Percentiles rank a stretch among this genome's conserved stretches.
Evolutionary conservation across 2,329 filamentous ascomycete species (phyloP).

Genomic region (Phymatotrichopsis omnivora): DNA sequence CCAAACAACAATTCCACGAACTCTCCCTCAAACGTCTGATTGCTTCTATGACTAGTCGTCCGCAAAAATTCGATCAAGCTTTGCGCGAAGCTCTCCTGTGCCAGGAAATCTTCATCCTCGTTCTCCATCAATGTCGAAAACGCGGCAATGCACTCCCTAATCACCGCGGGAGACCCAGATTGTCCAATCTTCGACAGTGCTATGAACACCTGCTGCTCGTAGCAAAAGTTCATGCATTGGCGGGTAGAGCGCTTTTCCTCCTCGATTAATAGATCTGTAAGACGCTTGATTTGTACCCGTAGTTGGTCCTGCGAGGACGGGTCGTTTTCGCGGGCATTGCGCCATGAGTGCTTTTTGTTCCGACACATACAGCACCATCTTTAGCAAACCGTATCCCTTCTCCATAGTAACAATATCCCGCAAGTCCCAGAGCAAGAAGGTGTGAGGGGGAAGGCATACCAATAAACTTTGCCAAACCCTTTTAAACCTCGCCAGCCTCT

Average conservation of each 20-base stretch:
- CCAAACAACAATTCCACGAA: constrained; percentile 92
- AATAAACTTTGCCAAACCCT: constrained; percentile 30
- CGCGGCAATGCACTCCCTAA: constrained; percentile 72
- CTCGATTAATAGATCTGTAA: constrained; percentile 30
- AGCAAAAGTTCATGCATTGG: constrained; percentile 79
- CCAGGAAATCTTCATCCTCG: constrained; percentile 89
- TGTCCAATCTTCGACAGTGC: constrained; percentile 82
- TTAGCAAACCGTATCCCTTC: constrained; percentile 14
- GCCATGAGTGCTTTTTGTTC: constrained; percentile 29
- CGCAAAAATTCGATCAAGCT: constrained; percentile 80
- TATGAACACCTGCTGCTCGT: constrained; percentile 78
- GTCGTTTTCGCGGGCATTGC: constrained; percentile 30
- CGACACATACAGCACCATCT: constrained; percentile 9
- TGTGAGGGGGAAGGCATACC: constrained; percentile 18
- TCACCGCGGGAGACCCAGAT: constrained; percentile 72
- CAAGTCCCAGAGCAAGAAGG: constrained; percentile 4
- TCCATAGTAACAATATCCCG: constrained; percentile 9
- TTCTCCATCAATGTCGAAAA: constrained; percentile 91
- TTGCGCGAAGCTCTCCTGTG: constrained; percentile 73
- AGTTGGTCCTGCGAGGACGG: constrained; percentile 28
- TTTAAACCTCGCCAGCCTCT: constrained; percentile 30
- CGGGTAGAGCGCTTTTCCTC: constrained; percentile 31
- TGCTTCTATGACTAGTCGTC: constrained; percentile 63
- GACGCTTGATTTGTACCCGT: constrained; percentile 28
- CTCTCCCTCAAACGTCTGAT: constrained; percentile 72